Evolutionary conservation across 441 rosid genomes (phyloP).

Genomic region (Populus hybrid): DNA sequence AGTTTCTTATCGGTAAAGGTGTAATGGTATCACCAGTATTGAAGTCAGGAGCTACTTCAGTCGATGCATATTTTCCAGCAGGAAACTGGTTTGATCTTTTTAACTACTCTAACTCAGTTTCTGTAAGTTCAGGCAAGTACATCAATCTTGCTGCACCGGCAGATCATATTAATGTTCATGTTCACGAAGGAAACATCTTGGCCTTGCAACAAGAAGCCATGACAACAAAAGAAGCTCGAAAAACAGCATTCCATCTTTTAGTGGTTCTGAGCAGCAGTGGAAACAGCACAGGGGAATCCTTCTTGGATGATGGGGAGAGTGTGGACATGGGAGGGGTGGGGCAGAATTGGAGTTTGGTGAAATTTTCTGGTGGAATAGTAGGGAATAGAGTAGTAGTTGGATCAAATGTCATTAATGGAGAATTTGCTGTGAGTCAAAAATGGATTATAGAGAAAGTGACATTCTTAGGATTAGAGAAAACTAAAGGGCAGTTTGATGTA

Average conservation of each 20-base stretch:
- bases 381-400: conserved; percentile 27
- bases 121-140: neutral
- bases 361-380: conserved; percentile 27
- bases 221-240: conserved; percentile 59
- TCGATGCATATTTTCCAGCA: conserved; percentile 53
- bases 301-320: conserved; percentile 65
- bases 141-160: neutral
- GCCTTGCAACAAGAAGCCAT: conserved; percentile 73
- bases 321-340: conserved; percentile 47
- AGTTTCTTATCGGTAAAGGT: conserved; percentile 56
- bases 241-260: conserved; percentile 50
- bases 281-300: conserved; percentile 49
- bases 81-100: conserved; percentile 67
- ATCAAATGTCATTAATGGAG: conserved; percentile 52
- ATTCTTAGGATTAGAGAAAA: conserved; percentile 45
- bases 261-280: conserved; percentile 41
- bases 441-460: conserved; percentile 55
- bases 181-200: conserved; percentile 53
- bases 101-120: neutral
- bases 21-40: conserved; percentile 57
- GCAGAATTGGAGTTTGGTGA: conserved; percentile 50
- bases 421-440: conserved; percentile 43
- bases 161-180: neutral
- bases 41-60: conserved; percentile 27
- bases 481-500: neutral